These are phyloP conservation scores for Candida coquimbonensis DNA, from an alignment of 805 yeast genomes.

Conservation along the genomic window DNA sequence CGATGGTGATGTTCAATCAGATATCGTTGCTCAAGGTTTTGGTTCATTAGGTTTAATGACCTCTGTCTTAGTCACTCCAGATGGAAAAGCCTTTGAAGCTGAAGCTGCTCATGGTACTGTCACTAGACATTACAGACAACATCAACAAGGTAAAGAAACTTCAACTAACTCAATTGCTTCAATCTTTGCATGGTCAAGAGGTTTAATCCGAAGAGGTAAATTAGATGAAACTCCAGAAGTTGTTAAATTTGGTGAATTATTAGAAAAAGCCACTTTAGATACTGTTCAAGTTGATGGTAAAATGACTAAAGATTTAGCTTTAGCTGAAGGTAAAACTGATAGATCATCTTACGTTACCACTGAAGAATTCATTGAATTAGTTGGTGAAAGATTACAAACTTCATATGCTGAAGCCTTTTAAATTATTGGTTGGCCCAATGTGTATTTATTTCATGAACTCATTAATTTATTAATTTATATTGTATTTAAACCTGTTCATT, in stretches of 20 bases:
- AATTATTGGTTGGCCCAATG: not conserved
- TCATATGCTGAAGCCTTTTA: conserved; percentile 13
- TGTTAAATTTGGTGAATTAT: conserved; percentile 62
- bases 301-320: conserved; percentile 95
- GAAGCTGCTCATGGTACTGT: conserved; percentile 99
- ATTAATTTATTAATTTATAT: not conserved
- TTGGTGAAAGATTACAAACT: conserved; percentile 52
- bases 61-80: conserved; percentile 93
- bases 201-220: conserved; percentile 86
- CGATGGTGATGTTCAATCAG: conserved; percentile 97
- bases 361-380: conserved; percentile 83
- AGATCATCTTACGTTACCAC: conserved; percentile 82
- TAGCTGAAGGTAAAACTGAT: conserved; percentile 80
- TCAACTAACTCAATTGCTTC: conserved; percentile 97
- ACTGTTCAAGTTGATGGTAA: conserved; percentile 78
- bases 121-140: conserved; percentile 93
- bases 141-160: conserved; percentile 95
- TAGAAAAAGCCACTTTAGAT: conserved; percentile 81
- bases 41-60: conserved; percentile 97
- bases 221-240: conserved; percentile 85
- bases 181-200: conserved; percentile 95
- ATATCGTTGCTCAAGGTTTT: conserved; percentile 96
- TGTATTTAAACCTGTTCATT: not conserved
- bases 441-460: not conserved
- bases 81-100: conserved; percentile 89